Percentiles rank a stretch among this genome's conserved stretches.
Evolutionary conservation across 768 basidiomycete genomes (phyloP).

Genomic region (Suillus brevipes): DNA sequence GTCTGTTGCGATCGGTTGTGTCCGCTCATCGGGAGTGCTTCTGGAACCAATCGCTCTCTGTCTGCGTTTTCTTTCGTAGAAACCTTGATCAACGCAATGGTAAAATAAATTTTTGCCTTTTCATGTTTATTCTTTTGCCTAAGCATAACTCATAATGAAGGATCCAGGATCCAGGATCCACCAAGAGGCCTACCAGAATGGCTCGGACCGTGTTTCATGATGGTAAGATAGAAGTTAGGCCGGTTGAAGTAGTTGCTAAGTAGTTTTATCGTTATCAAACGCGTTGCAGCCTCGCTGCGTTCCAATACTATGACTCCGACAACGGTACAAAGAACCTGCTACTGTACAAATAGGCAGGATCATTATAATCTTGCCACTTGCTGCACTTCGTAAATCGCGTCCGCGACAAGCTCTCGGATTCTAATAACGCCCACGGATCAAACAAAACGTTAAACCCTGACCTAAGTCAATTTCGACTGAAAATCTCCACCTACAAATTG

Average conservation of each 20-base stretch:
- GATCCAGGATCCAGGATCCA: too few species aligned
- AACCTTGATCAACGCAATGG: too few species aligned
- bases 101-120: too few species aligned
- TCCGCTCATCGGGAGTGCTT: background rate
- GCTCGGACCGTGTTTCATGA: too few species aligned
- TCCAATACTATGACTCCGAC: background rate
- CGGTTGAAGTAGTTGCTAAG: background rate
- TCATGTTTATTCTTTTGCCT: too few species aligned
- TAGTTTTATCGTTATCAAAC: background rate
- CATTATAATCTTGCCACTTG: background rate
- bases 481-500: conserved; percentile 1
- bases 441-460: background rate
- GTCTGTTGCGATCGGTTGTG: background rate
- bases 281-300: conserved; percentile 3
- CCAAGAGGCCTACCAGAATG: too few species aligned
- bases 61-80: too few species aligned
- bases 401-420: background rate
- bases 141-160: too few species aligned
- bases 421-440: background rate
- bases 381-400: background rate
- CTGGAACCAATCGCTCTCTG: too few species aligned
- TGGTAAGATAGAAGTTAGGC: background rate
- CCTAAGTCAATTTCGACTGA: background rate
- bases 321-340: background rate
- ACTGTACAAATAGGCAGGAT: background rate